A percentile compares a stretch with the other conserved stretches of the same genome.
Conservation (phyloP, 1,284 basidiomycete species). For the Moesziomyces sp. region DNA sequence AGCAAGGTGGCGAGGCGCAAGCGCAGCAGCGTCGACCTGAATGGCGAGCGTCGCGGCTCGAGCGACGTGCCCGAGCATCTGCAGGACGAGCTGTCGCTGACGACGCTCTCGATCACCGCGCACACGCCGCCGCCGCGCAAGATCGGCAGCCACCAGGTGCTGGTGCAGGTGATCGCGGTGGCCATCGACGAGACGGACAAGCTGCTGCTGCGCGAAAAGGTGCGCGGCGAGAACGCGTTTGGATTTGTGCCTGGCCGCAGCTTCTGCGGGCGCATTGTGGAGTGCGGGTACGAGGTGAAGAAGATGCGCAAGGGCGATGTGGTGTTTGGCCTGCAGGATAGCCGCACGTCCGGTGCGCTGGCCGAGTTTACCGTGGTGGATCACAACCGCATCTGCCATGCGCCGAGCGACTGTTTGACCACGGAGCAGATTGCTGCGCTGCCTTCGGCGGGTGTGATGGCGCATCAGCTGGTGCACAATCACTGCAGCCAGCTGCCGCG, state of each 20-base stretch:
- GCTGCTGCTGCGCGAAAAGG: constrained; percentile 64
- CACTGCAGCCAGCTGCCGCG: constrained; percentile 66
- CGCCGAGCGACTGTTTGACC: constrained; percentile 66
- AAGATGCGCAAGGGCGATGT: constrained; percentile 68
- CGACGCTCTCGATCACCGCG: constrained; percentile 57
- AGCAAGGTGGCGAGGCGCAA: constrained; percentile 39
- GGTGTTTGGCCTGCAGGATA: constrained; percentile 68
- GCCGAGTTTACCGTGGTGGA: constrained; percentile 68
- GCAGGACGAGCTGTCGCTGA: constrained; percentile 52
- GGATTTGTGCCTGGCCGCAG: constrained; percentile 69
- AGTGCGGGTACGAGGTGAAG: constrained; percentile 68
- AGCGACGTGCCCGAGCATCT: constrained; percentile 54
- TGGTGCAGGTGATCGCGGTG: constrained; percentile 69
- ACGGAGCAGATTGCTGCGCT: constrained; percentile 69
- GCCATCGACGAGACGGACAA: constrained; percentile 68
- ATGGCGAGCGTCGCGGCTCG: constrained; percentile 31
- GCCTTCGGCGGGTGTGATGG: constrained; percentile 67
- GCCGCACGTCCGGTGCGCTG: constrained; percentile 68
- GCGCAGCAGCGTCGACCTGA: constrained; percentile 22
- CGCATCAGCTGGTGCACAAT: constrained; percentile 68
- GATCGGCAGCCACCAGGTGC: constrained; percentile 65
- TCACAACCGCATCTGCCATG: constrained; percentile 66
- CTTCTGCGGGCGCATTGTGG: constrained; percentile 69
- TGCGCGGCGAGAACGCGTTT: constrained; percentile 61
- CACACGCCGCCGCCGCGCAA: constrained; percentile 67